A percentile compares a stretch with the other conserved stretches of the same genome.
phyloP scores from a whole-genome alignment of 169 alveolate genomes.

The Babesia microti region DNA sequence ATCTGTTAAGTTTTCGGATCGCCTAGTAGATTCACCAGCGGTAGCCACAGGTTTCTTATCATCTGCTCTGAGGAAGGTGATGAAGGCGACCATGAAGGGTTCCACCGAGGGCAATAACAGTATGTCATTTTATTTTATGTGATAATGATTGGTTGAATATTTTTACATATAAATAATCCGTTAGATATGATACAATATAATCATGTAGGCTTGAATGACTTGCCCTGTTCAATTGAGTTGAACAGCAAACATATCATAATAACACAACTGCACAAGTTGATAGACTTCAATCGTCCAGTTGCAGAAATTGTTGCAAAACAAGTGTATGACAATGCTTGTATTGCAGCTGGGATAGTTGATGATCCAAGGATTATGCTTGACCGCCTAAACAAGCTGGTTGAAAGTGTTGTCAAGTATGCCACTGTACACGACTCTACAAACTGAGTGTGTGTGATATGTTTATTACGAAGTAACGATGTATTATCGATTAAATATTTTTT shows the following conservation, averaged over 20 bases:
- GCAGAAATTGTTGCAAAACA: conserved; percentile 61
- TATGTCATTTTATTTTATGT: conserved; percentile 12
- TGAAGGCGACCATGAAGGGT: conserved; percentile 67
- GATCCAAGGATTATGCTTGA: conserved; percentile 77
- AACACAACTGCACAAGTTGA: conserved; percentile 51
- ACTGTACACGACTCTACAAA: too few species aligned
- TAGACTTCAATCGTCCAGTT: conserved; percentile 51
- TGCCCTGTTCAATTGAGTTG: conserved; percentile 71
- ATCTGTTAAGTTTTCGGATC: conserved; percentile 73
- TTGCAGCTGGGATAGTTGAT: conserved; percentile 83
- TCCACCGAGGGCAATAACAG: conserved; percentile 49
- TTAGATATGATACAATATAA: background rate
- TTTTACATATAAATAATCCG: conserved; percentile 17
- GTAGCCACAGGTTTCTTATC: conserved; percentile 76
- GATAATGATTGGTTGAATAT: background rate
- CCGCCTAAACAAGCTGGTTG: conserved; percentile 63
- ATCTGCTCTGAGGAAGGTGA: conserved; percentile 64
- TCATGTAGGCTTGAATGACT: conserved; percentile 1
- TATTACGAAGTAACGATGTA: conserved; percentile 1
- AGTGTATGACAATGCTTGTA: conserved; percentile 78
- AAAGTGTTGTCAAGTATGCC: conserved; percentile 54
- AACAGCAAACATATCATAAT: conserved; percentile 64
- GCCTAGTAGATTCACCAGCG: conserved; percentile 77
- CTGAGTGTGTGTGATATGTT: background rate
- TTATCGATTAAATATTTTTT: background rate